These are phyloP conservation scores for Fistulinella cinereoalba DNA, from an alignment of 1,284 basidiomycete species.

Conservation along the genomic window DNA sequence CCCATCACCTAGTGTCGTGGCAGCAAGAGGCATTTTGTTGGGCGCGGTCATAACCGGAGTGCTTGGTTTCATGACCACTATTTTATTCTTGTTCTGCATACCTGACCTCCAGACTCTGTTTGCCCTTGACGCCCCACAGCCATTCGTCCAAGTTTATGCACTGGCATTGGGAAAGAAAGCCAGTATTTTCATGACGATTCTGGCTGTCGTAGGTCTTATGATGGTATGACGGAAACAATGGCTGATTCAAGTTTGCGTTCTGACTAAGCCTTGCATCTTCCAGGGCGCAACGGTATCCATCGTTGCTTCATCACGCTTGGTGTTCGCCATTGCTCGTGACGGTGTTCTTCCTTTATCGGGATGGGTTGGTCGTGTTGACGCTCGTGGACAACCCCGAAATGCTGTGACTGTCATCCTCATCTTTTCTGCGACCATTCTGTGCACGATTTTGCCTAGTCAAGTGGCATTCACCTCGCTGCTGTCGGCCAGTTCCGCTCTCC, in stretches of 20 bases:
- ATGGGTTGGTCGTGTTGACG: conserved; percentile 76
- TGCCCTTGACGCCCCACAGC: conserved; percentile 75
- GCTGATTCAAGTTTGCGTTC: background rate
- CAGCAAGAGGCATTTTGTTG: conserved; percentile 74
- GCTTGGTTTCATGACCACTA: conserved; percentile 70
- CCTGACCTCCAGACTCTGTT: conserved; percentile 75
- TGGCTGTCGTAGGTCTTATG: conserved; percentile 76
- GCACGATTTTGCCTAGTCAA: conserved; percentile 80
- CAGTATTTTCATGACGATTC: conserved; percentile 78
- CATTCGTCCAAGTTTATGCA: conserved; percentile 82
- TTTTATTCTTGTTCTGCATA: conserved; percentile 84
- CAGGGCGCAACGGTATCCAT: background rate
- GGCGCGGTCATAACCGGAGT: conserved; percentile 74
- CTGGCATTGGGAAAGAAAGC: conserved; percentile 74
- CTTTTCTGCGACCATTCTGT: conserved; percentile 69
- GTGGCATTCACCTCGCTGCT: conserved; percentile 86
- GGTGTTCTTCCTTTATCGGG: conserved; percentile 77
- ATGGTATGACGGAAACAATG: conserved; percentile 65
- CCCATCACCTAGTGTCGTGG: conserved; percentile 53
- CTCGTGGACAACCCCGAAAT: conserved; percentile 70
- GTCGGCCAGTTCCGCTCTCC: conserved; percentile 78
- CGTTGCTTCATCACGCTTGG: conserved; percentile 55
- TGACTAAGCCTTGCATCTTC: background rate
- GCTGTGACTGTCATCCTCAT: conserved; percentile 80
- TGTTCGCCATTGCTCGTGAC: conserved; percentile 86